Evolutionary conservation across 345 rosid genomes (phyloP).

Genomic region (Conringia planisiliqua): DNA sequence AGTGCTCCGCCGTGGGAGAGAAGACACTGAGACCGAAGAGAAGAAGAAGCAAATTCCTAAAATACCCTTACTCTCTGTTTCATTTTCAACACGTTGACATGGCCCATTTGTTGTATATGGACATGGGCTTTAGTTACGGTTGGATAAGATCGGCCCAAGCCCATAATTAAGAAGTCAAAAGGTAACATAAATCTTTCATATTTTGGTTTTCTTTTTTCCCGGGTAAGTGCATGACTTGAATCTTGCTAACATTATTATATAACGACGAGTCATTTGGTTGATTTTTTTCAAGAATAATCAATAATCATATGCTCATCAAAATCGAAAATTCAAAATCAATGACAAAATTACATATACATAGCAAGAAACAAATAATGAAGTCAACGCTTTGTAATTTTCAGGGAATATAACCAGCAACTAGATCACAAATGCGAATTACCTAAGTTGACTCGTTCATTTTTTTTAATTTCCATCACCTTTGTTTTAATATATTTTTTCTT

Average conservation of each 20-base stretch:
- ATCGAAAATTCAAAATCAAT: neutral
- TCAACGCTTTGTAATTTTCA: neutral
- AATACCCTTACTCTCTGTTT: neutral
- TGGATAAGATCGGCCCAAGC: neutral
- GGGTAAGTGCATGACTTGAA: neutral
- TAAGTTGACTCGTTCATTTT: slow-evolving; percentile 10
- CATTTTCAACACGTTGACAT: neutral
- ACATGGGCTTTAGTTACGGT: neutral
- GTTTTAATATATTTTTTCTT: neutral
- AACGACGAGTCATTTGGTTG: neutral
- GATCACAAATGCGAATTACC: neutral
- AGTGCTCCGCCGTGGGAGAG: no score
- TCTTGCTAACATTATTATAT: neutral
- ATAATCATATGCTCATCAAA: neutral
- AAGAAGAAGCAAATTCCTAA: neutral
- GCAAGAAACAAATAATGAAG: neutral
- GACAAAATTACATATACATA: neutral
- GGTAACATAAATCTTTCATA: neutral
- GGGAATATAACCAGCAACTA: neutral
- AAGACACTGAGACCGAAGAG: no score
- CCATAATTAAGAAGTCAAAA: neutral
- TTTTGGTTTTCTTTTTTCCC: no score
- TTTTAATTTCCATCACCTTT: neutral
- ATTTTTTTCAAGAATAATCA: neutral
- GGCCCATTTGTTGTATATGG: neutral